Evolutionary conservation across 306 rosid species (phyloP), one percentile per base, ranked within the genome.

Genomic region (Vachellia pachyceras): DNA sequence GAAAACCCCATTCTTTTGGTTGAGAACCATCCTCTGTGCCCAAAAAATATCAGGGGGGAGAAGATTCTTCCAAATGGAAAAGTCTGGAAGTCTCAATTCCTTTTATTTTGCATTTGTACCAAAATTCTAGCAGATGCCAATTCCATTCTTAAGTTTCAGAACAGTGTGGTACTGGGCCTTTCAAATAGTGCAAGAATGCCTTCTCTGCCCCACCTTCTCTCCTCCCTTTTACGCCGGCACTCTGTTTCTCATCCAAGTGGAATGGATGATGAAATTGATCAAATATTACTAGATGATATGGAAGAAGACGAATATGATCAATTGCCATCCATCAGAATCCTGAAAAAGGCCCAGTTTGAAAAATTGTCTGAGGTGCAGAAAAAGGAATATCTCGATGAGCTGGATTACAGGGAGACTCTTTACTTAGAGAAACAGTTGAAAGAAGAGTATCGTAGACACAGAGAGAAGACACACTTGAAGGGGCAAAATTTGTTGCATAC

Each of bases 321-420:
- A 50, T 82, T 96, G 77, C 99, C 98, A 73, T 77, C 97, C 17
- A 85, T 96, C 61, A 90, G 90, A 37, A 90, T 96, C 85, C 79
- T 96, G 82, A 89, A 87, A 61, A 96, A 92, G 83, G 78, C 92
- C 40, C 94, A 92, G 90, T 93, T 92, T 82, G 90, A 90, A 57
- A 92, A 88, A 82, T 86, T 96, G 90, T 89, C 97, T 12, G 79
- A 86, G 81, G 80, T 79, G 1, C 97, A 90, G 88, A 92, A 88
- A 79, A 86, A 83, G 61, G 97, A 85, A 45, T 93, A 96, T 88
- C 90, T 93, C 36, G 97, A 92, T 85, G 99, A 96, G 87, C 84
- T 96, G 89, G 99, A 93, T 69, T 93, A 96, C 83, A 85, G 97
- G 85, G 99, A 96, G 89, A 90, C 90, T 52, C 98, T 96, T 78